Base-by-base conservation (phyloP, 306 rosid species). In the Spatholobus suberectus region DNA sequence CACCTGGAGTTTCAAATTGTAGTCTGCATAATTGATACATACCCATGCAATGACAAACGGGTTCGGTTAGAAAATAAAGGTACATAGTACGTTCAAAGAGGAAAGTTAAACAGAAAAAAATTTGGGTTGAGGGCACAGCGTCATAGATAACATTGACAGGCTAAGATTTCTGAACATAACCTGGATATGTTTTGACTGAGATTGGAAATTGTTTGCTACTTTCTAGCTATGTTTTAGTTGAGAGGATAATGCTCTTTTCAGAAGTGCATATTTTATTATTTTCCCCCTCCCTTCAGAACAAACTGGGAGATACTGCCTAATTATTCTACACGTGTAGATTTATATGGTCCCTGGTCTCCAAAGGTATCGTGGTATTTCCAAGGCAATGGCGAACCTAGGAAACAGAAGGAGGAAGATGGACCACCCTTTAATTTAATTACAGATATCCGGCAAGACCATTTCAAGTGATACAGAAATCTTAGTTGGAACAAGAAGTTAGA, bases 281-380 rank as follows among this genome's bases (percentile, higher is more conserved):
- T 57, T 13, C 37, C 43, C 35, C 52, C 34, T 66, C 51, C 52
- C 40, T 66, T 40, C 62, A 18, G 37, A 52, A 54, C 41, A 52
- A 66, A 52, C 49, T 37, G 26, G 14, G 21, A 58, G 55, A 69
- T 58, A 34, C 32, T 63, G 8, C 73, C 74, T 84, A 75, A 70
- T 51, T 37, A 65, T 82, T 81, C 35, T 44, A 35, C 70, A 44
- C 46, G 1, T 82, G 91, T 94, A 93, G 97, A 93, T 81, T 20
- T 90, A 83, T 90, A 90, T 71, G 84, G 91, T 55, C 89, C 96
- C 58, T 46, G 91, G 82, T 93, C 97, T 78, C 96, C 97, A 15
- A 88, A 89, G 85, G 96, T 90, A 77, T 90, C 96, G 1, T 90
- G 96, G 96, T 93, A 82, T 86, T 75, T 89, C 73, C 94, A 86